phyloP scores from a whole-genome alignment of 495 filamentous ascomycete species.

The Hypoxylon intermedium region DNA sequence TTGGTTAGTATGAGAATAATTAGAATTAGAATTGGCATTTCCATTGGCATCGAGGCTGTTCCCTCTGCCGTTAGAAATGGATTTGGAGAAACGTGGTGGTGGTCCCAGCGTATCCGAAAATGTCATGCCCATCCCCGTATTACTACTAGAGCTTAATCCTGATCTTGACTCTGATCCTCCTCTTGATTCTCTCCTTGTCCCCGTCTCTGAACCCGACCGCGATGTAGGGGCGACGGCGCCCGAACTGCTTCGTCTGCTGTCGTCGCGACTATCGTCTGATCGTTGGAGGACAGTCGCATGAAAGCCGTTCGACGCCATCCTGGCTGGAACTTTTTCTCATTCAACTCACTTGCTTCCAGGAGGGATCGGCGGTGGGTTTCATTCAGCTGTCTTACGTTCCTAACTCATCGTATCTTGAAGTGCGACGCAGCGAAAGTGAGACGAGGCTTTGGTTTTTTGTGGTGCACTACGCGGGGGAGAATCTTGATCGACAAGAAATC shows the following conservation, averaged over 20 bases:
- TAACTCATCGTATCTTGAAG: constrained; percentile 33
- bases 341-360: constrained; percentile 12
- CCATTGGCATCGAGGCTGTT: neutral
- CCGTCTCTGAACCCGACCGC: neutral
- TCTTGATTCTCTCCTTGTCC: constrained; percentile 2
- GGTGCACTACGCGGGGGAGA: constrained; percentile 1
- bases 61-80: constrained; percentile 18
- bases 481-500: constrained; percentile 2
- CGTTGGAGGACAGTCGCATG: constrained; percentile 56
- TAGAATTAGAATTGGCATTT: constrained; percentile 15
- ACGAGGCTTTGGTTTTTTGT: constrained; percentile 9
- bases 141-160: constrained; percentile 20
- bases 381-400: constrained; percentile 24
- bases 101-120: constrained; percentile 39
- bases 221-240: neutral
- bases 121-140: constrained; percentile 26
- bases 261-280: constrained; percentile 49
- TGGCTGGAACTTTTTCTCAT: constrained; percentile 23
- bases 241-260: constrained; percentile 26
- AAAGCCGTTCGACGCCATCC: constrained; percentile 52
- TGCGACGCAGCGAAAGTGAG: constrained; percentile 17
- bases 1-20: constrained; percentile 22
- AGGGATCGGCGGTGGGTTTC: constrained; percentile 13
- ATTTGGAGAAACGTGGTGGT: constrained; percentile 43
- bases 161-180: constrained; percentile 24